Evolutionary conservation across 2,329 filamentous ascomycete species (phyloP).

Genomic region (Sodiomyces alkalinus): DNA sequence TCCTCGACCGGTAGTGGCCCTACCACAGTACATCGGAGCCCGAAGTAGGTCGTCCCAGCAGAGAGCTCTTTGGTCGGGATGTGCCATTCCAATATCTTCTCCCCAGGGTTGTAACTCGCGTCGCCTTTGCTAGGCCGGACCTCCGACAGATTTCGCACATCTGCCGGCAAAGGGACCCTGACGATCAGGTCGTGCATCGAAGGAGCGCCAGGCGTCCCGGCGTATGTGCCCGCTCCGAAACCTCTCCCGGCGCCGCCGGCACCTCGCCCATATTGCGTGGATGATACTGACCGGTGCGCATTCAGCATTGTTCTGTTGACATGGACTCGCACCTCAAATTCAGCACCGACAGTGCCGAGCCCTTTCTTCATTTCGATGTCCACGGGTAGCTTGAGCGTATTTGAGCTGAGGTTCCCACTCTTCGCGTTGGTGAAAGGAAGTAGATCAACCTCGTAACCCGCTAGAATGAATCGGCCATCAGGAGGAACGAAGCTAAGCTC

Average conservation of each 20-base stretch:
- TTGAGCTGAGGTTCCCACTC: constrained; percentile 36
- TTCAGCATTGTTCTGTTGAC: constrained; percentile 49
- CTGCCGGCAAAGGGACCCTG: constrained; percentile 61
- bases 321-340: constrained; percentile 76
- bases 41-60: constrained; percentile 51
- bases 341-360: constrained; percentile 57
- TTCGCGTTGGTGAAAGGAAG: constrained; percentile 53
- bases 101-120: constrained; percentile 62
- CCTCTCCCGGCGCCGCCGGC: constrained; percentile 19
- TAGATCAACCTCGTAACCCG: constrained; percentile 87
- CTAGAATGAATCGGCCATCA: constrained; percentile 84
- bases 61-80: constrained; percentile 64
- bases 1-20: constrained; percentile 42
- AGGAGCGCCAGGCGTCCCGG: constrained; percentile 42
- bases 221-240: constrained; percentile 29
- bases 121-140: constrained; percentile 71
- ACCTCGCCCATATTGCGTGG: constrained; percentile 25
- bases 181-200: constrained; percentile 63
- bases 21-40: constrained; percentile 65
- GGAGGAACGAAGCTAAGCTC: constrained; percentile 93
- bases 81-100: constrained; percentile 65
- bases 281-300: constrained; percentile 17
- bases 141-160: constrained; percentile 72
- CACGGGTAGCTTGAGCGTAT: constrained; percentile 66
- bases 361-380: constrained; percentile 69